A percentile compares a stretch with the other conserved stretches of the same genome.
Conservation (phyloP, 2,329 filamentous ascomycete species). For the Grosmannia clavigera region DNA sequence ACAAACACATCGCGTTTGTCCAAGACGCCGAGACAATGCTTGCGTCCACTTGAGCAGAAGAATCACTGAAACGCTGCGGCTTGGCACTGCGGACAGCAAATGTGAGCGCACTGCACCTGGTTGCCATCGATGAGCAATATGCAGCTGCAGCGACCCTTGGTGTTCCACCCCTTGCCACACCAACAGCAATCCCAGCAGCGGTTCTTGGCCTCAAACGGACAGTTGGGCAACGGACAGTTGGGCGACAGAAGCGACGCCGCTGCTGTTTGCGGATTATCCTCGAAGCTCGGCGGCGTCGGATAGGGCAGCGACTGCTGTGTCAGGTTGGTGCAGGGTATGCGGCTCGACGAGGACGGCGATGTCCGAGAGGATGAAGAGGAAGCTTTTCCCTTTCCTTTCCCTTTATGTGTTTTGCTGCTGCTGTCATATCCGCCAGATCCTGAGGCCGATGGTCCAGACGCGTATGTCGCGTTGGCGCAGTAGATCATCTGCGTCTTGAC, state of each 20-base stretch:
- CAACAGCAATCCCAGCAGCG: conserved; percentile 43
- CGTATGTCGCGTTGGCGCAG: conserved; percentile 26
- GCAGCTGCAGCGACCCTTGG: conserved; percentile 35
- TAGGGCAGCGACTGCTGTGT: conserved; percentile 31
- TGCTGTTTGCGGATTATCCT: conserved; percentile 17
- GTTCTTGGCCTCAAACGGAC: conserved; percentile 36
- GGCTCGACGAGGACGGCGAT: not conserved
- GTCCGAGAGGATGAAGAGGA: not conserved
- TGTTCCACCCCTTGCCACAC: conserved; percentile 42
- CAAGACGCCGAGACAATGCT: conserved; percentile 1
- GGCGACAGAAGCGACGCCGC: conserved; percentile 20
- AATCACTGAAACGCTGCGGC: conserved; percentile 12
- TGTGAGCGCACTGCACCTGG: conserved; percentile 38
- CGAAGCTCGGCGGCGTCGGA: conserved; percentile 33
- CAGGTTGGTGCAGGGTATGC: conserved; percentile 28
- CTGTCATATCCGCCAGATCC: conserved; percentile 2
- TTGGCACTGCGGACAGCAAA: conserved; percentile 39
- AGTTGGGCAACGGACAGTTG: conserved; percentile 32
- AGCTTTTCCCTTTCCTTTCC: not conserved
- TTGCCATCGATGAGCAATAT: conserved; percentile 39
- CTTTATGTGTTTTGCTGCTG: not conserved
- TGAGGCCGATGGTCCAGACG: not conserved
- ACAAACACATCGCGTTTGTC: no score
- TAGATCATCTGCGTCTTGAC: conserved; percentile 30
- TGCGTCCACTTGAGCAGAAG: not conserved